Conservation (phyloP, 768 basidiomycete genomes). For the Imleria badia region DNA sequence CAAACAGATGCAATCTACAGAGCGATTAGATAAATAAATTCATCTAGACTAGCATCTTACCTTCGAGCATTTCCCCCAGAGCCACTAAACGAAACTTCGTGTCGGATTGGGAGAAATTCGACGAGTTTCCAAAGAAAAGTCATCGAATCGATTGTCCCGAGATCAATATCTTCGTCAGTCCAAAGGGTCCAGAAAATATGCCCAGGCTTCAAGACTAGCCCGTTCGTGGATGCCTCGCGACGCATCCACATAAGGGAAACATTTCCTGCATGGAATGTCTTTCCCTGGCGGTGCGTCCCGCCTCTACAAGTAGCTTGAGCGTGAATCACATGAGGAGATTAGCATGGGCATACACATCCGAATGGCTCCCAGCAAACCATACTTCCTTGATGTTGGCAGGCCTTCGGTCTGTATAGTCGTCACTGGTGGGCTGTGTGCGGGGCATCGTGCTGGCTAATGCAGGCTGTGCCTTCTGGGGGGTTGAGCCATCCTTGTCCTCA, state of each 20-base stretch:
- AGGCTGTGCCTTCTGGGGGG: not conserved
- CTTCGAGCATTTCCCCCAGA: conserved; percentile 4
- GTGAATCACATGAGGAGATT: not conserved
- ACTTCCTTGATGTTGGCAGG: conserved; percentile 3
- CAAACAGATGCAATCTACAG: conserved; percentile 1
- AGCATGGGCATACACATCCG: not conserved
- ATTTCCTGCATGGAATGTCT: conserved; percentile 3
- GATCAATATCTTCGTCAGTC: conserved; percentile 5
- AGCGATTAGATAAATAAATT: not conserved
- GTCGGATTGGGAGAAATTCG: conserved; percentile 4
- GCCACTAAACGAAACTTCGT: conserved; percentile 7
- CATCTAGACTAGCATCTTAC: not conserved
- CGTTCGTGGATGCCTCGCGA: not conserved
- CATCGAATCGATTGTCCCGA: conserved; percentile 1
- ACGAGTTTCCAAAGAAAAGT: not conserved
- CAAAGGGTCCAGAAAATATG: conserved; percentile 7
- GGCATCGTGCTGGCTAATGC: not conserved
- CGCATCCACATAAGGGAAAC: conserved; percentile 9
- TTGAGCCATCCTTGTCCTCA: not conserved
- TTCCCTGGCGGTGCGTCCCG: conserved; percentile 3
- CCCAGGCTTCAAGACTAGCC: conserved; percentile 3
- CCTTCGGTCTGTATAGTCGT: not conserved
- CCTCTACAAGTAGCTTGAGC: not conserved
- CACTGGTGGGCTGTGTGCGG: not conserved
- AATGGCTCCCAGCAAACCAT: conserved; percentile 6